phyloP scores from a whole-genome alignment of 2,329 filamentous ascomycete genomes.

The Aspergillus fumigatus region DNA sequence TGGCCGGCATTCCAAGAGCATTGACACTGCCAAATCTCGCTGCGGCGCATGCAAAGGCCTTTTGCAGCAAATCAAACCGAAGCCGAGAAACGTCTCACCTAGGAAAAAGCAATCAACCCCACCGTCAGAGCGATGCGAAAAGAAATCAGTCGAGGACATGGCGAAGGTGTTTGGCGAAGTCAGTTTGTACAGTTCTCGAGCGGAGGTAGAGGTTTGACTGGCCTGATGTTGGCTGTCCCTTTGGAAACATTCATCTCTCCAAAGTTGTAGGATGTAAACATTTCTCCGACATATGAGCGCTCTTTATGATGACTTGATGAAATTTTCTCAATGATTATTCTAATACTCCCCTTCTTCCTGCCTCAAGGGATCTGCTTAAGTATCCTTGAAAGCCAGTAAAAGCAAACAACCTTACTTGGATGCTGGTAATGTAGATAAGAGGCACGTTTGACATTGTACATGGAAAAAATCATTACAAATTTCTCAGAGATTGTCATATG shows the following conservation, averaged over 20 bases:
- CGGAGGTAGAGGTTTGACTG: neutral
- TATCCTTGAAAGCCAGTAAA: neutral
- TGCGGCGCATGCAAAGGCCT: conserved; percentile 72
- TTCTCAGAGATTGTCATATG: neutral
- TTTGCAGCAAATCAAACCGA: conserved; percentile 74
- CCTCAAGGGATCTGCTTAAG: neutral
- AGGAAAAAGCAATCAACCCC: conserved; percentile 19
- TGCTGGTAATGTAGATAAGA: neutral
- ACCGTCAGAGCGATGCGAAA: neutral
- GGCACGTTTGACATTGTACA: neutral
- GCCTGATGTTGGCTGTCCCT: neutral
- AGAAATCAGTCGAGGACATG: conserved; percentile 6
- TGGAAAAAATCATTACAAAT: neutral
- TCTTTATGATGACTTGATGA: neutral
- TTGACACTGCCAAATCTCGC: conserved; percentile 65
- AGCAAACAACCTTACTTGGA: neutral
- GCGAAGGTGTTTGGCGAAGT: conserved; percentile 7
- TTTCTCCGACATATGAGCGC: neutral
- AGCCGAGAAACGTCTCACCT: conserved; percentile 51
- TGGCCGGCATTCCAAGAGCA: conserved; percentile 80
- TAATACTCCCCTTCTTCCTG: neutral
- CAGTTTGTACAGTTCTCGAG: neutral
- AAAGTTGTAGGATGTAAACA: neutral
- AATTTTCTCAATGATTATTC: neutral
- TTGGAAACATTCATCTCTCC: neutral